Conservation (phyloP, 2,329 filamentous ascomycete genomes). For the Claviceps sp. region DNA sequence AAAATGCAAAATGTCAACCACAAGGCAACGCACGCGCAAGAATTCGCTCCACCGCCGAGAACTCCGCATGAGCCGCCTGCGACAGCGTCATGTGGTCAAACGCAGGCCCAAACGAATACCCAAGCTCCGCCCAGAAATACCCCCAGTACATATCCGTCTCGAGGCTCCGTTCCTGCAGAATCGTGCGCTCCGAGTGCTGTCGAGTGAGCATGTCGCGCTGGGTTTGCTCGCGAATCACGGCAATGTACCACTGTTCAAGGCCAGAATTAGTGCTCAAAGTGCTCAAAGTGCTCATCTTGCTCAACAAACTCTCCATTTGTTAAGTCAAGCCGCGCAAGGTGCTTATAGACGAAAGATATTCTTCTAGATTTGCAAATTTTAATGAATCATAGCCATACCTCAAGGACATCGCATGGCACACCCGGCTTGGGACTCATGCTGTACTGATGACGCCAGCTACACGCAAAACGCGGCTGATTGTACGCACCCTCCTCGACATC, state of each 20-base stretch:
- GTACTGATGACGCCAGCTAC: conserved; percentile 39
- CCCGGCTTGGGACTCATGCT: conserved; percentile 35
- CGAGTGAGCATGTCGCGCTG: conserved; percentile 25
- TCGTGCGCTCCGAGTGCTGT: conserved; percentile 27
- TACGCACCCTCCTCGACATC: conserved; percentile 23
- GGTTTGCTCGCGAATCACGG: conserved; percentile 40
- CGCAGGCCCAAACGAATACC: conserved; percentile 23
- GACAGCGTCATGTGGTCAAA: conserved; percentile 38
- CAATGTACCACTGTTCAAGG: conserved; percentile 39
- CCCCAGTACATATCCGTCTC: conserved; percentile 35
- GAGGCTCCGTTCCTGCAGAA: conserved; percentile 19
- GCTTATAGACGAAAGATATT: too few relatives aligned
- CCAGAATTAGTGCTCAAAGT: conserved; percentile 7
- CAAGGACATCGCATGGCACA: conserved; percentile 37
- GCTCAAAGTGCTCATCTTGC: too few relatives aligned
- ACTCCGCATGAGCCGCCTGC: conserved; percentile 32
- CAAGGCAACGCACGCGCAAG: conserved; percentile 27
- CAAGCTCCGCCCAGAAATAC: conserved; percentile 36
- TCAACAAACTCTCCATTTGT: too few relatives aligned
- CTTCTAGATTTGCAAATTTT: too few relatives aligned
- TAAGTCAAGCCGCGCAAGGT: too few relatives aligned
- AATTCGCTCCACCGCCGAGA: conserved; percentile 34
- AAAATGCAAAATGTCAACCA: not conserved
- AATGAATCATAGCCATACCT: conserved; percentile 27
- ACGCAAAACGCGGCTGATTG: conserved; percentile 34